phyloP scores from a whole-genome alignment of 495 filamentous ascomycete genomes.

The Aspergillus avenaceus region DNA sequence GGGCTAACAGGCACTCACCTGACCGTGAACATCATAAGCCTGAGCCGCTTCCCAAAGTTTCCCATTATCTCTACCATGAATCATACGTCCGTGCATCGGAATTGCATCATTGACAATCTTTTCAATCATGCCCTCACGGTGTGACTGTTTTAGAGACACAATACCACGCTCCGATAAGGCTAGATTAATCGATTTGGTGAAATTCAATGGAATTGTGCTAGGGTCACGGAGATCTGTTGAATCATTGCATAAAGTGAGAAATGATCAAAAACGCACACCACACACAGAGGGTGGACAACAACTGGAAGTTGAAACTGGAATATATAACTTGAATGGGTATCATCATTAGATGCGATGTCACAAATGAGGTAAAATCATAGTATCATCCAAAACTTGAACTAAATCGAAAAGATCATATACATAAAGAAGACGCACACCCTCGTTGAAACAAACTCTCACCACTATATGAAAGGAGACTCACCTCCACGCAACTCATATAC shows the following conservation, averaged over 20 bases:
- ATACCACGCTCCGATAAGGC: conserved; percentile 94
- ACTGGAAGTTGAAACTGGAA: too few species aligned
- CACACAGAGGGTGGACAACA: too few species aligned
- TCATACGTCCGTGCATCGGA: conserved; percentile 97
- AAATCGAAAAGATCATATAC: neutral
- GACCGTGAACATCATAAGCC: conserved; percentile 84
- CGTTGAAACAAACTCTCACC: too few species aligned
- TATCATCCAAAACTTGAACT: too few species aligned
- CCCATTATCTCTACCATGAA: conserved; percentile 71
- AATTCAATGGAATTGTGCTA: conserved; percentile 82
- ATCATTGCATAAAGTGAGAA: neutral
- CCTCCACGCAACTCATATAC: conserved; percentile 91
- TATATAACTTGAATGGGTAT: too few species aligned
- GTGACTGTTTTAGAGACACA: conserved; percentile 69
- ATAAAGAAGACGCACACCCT: too few species aligned
- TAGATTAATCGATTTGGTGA: conserved; percentile 96
- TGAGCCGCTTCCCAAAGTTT: conserved; percentile 73
- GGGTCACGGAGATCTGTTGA: conserved; percentile 76
- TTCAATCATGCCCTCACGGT: conserved; percentile 60
- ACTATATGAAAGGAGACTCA: conserved; percentile 40
- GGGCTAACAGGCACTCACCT: conserved; percentile 47
- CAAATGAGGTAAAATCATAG: too few species aligned
- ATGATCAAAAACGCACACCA: too few species aligned
- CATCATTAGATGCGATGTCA: too few species aligned
- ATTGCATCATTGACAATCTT: conserved; percentile 72